phyloP scores from a whole-genome alignment of 2,329 filamentous ascomycete genomes.

The Verticillium longisporum region DNA sequence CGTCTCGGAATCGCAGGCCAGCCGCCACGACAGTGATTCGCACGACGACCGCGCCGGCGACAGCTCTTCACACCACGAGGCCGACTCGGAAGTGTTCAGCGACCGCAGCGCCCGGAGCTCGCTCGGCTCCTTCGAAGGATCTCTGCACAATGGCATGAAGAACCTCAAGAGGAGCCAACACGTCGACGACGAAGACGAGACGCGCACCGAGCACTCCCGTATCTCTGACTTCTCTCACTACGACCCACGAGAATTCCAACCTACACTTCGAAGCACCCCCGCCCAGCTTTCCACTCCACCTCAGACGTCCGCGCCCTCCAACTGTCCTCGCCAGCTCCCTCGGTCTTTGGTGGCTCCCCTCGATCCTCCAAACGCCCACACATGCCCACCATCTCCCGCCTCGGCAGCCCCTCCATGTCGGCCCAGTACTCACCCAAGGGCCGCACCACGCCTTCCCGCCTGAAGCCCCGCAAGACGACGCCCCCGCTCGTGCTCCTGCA shows the following conservation, averaged over 20 bases:
- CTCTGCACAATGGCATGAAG: constrained; percentile 5
- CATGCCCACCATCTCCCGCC: constrained; percentile 42
- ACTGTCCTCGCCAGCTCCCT: constrained; percentile 60
- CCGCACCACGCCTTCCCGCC: constrained; percentile 46
- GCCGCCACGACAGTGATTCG: constrained; percentile 2
- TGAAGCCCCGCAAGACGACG: constrained; percentile 46
- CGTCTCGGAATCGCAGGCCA: constrained; percentile 4
- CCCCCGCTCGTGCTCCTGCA: constrained; percentile 72
- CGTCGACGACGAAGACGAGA: constrained; percentile 27
- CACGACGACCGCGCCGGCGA: constrained; percentile 27
- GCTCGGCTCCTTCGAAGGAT: constrained; percentile 37
- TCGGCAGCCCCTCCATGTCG: constrained; percentile 47
- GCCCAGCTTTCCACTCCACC: constrained; percentile 62
- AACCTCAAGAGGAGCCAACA: constrained; percentile 11
- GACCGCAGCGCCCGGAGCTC: constrained; percentile 51
- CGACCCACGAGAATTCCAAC: constrained; percentile 33
- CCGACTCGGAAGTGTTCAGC: constrained; percentile 53
- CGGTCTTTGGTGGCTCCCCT: constrained; percentile 44
- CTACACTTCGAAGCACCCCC: constrained; percentile 52
- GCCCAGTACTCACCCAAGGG: constrained; percentile 50
- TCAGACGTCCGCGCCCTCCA: constrained; percentile 65
- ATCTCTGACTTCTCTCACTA: constrained; percentile 47
- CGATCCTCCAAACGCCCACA: constrained; percentile 42
- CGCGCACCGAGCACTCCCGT: constrained; percentile 24
- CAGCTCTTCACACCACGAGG: constrained; percentile 43